phyloP scores from a whole-genome alignment of 2,329 filamentous ascomycete genomes.

The Neofusicoccum laricinum region DNA sequence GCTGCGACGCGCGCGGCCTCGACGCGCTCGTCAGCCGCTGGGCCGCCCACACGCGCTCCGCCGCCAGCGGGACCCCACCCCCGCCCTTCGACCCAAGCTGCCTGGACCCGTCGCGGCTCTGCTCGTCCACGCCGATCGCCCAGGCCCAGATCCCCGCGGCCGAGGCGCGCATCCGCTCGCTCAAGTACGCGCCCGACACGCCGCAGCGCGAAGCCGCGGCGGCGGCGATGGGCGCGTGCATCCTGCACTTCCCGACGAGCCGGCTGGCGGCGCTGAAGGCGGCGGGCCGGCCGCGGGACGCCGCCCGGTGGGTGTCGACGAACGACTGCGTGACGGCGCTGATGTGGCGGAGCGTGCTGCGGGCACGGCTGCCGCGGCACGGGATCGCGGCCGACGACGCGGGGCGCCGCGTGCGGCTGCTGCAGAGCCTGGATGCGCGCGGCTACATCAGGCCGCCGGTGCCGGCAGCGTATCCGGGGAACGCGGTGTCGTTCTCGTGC shows the following conservation, averaged over 20 bases:
- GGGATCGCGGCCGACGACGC: neutral
- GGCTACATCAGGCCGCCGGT: slow-evolving; percentile 22
- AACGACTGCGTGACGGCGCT: slow-evolving; percentile 26
- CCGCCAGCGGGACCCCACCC: slow-evolving; percentile 18
- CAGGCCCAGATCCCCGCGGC: neutral
- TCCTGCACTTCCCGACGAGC: slow-evolving; percentile 24
- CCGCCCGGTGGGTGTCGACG: slow-evolving; percentile 23
- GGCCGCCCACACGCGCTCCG: slow-evolving; percentile 25
- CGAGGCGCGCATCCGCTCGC: neutral
- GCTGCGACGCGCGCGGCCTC: slow-evolving; percentile 23
- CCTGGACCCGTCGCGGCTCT: slow-evolving; percentile 11
- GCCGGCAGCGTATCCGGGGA: slow-evolving; percentile 23
- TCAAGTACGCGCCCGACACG: slow-evolving; percentile 20
- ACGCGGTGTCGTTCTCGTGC: slow-evolving; percentile 20
- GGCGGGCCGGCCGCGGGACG: neutral
- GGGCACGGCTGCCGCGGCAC: slow-evolving; percentile 20
- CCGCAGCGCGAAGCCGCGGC: slow-evolving; percentile 23
- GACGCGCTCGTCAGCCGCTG: slow-evolving; percentile 27
- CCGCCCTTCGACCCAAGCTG: slow-evolving; percentile 1
- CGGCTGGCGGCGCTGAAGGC: slow-evolving; percentile 21
- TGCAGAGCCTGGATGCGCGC: slow-evolving; percentile 21
- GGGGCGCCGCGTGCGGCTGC: slow-evolving; percentile 19
- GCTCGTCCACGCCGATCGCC: neutral
- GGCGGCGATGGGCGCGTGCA: slow-evolving; percentile 20
- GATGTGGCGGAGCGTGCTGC: slow-evolving; percentile 23